Evolutionary conservation across 202 grass and related monocot genomes (phyloP).

Genomic region (Zizania palustris): DNA sequence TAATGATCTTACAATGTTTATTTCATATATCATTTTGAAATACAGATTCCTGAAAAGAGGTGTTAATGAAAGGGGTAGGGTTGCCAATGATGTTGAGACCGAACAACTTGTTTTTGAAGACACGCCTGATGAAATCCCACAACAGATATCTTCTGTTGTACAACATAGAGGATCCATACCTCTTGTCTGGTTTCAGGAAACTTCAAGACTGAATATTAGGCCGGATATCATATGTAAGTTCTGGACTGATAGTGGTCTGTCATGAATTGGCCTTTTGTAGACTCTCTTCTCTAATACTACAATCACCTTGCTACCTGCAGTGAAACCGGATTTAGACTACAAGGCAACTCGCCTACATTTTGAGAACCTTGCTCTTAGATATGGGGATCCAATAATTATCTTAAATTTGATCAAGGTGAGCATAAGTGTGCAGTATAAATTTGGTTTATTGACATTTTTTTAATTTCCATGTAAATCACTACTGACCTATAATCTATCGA

Average conservation of each 20-base stretch:
- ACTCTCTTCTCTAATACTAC: slow-evolving; percentile 31
- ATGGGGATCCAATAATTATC: slow-evolving; percentile 94
- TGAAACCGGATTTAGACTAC: slow-evolving; percentile 79
- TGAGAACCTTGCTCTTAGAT: slow-evolving; percentile 93
- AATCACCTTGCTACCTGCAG: slow-evolving; percentile 50
- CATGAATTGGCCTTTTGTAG: slow-evolving; percentile 20
- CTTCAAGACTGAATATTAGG: slow-evolving; percentile 93
- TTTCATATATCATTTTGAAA: slow-evolving; percentile 36
- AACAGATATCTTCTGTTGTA: slow-evolving; percentile 81
- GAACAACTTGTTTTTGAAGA: slow-evolving; percentile 97
- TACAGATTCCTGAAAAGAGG: slow-evolving; percentile 91
- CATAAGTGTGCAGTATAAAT: slow-evolving; percentile 13
- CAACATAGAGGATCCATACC: slow-evolving; percentile 99
- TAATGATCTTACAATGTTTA: slow-evolving; percentile 5
- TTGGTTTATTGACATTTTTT: slow-evolving; percentile 11
- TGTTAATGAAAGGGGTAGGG: slow-evolving; percentile 96
- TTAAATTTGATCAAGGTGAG: slow-evolving; percentile 99
- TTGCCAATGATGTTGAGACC: slow-evolving; percentile 98
- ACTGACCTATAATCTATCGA: slow-evolving; percentile 20
- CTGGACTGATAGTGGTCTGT: slow-evolving; percentile 2
- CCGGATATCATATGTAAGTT: slow-evolving; percentile 97
- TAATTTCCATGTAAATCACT: slow-evolving; percentile 10
- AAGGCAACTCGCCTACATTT: slow-evolving; percentile 90
- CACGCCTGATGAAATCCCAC: slow-evolving; percentile 56
- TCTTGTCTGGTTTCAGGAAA: slow-evolving; percentile 96